Base-by-base conservation (phyloP, 768 basidiomycete species). In the Lactarius hengduanensis region DNA sequence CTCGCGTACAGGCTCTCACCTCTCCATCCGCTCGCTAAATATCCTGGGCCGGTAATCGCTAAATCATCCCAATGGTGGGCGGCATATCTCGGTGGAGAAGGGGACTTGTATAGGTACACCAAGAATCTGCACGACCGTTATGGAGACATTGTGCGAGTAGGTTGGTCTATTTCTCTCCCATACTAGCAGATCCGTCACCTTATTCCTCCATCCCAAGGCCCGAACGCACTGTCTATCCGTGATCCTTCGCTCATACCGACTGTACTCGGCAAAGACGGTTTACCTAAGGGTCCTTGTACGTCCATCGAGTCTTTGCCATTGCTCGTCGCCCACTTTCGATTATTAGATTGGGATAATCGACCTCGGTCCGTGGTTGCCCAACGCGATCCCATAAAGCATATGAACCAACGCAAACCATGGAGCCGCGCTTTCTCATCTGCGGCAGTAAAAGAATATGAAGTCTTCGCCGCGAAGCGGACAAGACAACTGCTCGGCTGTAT, bases 261-360 rank as follows among this genome's bases (percentile, higher is more conserved):
- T 15, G 7, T 58, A 13, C 38, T 58, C 4, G 57, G 57, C 32
- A 13, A 34, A 38, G 34, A 36, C 13, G 38, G 57, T 15, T 34
- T 58, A 3, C 32, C n/a, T 15, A 58, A 58, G 36, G 79, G 80
- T 3, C 74, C 77, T 0, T 62, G 78, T 79, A 70, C 58, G 78
- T 74, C 28, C 55, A 45, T 16, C 16, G 59, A 20, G 55, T 36
- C 2, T 22, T 28, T 6, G 0, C 34, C 30, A 32, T 16, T 15
- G 0, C 41, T 4, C 7, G 6, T 32, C 16, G 18, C 34, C 40
- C 28, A 26, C 22, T 22, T n/a, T 56, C 18, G 32, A 34, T 47
- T 62, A 15, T 3, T 63, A 86, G 84, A 80, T 71, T 85, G 83
- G 83, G 83, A 84, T 55, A 80, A 81, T 1, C 79, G 83, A 1